These are phyloP conservation scores for Pythium insidiosum DNA, from an alignment of 352 stramenopile species.

Conservation along the genomic window DNA sequence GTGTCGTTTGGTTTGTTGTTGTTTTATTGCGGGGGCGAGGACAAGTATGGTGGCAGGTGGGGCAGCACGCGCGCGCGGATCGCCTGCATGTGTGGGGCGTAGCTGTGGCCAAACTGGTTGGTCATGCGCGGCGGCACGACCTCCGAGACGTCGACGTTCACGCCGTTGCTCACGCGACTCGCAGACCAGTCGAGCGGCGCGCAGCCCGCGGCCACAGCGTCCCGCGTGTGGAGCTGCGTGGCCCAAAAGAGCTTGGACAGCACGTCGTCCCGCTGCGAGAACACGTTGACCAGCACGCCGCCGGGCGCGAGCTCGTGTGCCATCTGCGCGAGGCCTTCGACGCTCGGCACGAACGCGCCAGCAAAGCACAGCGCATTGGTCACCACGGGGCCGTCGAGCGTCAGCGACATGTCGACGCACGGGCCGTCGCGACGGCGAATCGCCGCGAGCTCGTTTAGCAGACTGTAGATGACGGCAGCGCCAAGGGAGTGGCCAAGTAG, in stretches of 20 bases:
- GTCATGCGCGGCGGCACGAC: conserved; percentile 42
- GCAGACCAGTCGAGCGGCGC: conserved; percentile 20
- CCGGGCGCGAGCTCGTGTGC: conserved; percentile 20
- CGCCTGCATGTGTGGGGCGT: conserved; percentile 55
- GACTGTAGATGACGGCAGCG: conserved; percentile 63
- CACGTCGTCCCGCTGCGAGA: conserved; percentile 60
- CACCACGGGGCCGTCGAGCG: conserved; percentile 16
- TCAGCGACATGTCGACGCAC: conserved; percentile 15
- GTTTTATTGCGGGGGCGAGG: background rate
- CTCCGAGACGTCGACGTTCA: conserved; percentile 68
- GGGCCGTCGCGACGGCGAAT: too few relatives aligned
- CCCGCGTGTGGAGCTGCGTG: conserved; percentile 34
- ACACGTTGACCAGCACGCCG: conserved; percentile 75
- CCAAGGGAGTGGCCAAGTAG: conserved; percentile 78
- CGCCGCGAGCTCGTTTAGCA: conserved; percentile 64
- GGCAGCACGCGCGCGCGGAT: conserved; percentile 42
- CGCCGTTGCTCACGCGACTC: conserved; percentile 5
- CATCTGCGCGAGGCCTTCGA: conserved; percentile 27
- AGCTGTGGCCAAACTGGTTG: conserved; percentile 79
- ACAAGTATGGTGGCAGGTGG: conserved; percentile 19
- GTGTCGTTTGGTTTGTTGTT: conserved; percentile 8
- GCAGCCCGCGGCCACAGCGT: conserved; percentile 44
- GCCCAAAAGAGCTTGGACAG: conserved; percentile 73
- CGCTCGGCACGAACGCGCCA: conserved; percentile 46
- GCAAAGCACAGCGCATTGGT: conserved; percentile 62